Conservation (phyloP, 2,329 filamentous ascomycete genomes). For the Coniella vitis region DNA sequence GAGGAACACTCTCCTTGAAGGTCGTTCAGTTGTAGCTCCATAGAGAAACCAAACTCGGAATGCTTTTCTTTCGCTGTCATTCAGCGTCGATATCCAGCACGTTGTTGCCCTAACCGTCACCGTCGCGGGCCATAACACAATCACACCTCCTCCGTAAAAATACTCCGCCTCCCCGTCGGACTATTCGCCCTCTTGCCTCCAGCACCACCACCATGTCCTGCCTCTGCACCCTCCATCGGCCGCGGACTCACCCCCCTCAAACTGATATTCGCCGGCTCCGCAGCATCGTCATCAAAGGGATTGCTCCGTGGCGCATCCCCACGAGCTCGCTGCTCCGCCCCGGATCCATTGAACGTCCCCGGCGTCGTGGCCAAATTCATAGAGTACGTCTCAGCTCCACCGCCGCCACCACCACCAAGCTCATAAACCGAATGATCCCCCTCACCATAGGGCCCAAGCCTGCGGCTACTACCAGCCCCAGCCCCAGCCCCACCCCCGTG, state of each 20-base stretch:
- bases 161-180: slow-evolving; percentile 60
- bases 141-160: slow-evolving; percentile 65
- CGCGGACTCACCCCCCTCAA: slow-evolving; percentile 69
- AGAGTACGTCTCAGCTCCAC: slow-evolving; percentile 32
- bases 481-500: slow-evolving; percentile 46
- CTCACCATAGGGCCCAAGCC: slow-evolving; percentile 30
- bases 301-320: slow-evolving; percentile 41
- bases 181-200: slow-evolving; percentile 37
- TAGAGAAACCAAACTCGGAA: too few relatives aligned
- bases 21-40: too few relatives aligned
- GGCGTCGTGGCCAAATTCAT: slow-evolving; percentile 40
- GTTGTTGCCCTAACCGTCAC: too few relatives aligned
- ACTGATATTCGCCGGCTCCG: slow-evolving; percentile 53
- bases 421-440: not conserved
- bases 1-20: too few relatives aligned
- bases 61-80: too few relatives aligned
- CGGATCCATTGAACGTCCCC: slow-evolving; percentile 16
- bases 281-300: slow-evolving; percentile 64
- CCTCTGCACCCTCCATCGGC: slow-evolving; percentile 53
- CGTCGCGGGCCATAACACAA: too few relatives aligned
- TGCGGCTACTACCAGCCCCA: slow-evolving; percentile 29
- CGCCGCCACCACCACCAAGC: slow-evolving; percentile 27
- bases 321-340: slow-evolving; percentile 31
- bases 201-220: slow-evolving; percentile 25
- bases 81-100: too few relatives aligned